Evolutionary conservation across 2,329 filamentous ascomycete genomes (phyloP), one percentile per base, ranked within the genome.

Genomic region (Fusarium ramigenum): DNA sequence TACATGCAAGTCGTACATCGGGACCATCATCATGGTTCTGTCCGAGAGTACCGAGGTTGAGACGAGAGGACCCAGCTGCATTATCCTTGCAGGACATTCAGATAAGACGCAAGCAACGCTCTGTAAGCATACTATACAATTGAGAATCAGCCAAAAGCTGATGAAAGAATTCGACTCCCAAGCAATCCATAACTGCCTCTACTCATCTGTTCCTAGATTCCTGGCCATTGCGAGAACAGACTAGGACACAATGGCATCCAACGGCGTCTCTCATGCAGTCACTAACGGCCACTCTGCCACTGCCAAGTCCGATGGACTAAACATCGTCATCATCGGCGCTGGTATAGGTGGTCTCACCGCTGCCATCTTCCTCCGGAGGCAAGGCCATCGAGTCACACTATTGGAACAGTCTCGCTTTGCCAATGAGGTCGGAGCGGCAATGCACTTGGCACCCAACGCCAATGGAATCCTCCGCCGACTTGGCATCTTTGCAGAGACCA

Each of bases 371-470:
- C 79, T 89, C 9, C 82, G 86, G 6, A 82, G 85, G 67, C 81
- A 86, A 65, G 86, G 86, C 2, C 85, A 87, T 73, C 70, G 82
- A 30, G 82, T 87, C 1, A 60, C 44, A 2, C 10, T 78, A 76
- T 16, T 63, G 50, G 61, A 53, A 47, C 58, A 79, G 78, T 52
- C 42, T n/a, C 34, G 83, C 9, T 87, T 91, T 54, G 85, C 86
- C 25, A 87, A 83, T 53, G 89, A 91, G 77, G 80, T 85, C 1
- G 90, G 90, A 1, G 89, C 90, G 7, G 90, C 89, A 0, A 84
- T 92, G 25, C 89, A 92, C 74, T 76, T 92, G 9, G 86, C 88
- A 0, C 89, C 91, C 3, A 93, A 92, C 76, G 82, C 85, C 11
- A 90, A 91, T 78, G 87, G 88, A 1, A 78, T 92, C 5, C 82